Evolutionary conservation across 441 rosid genomes (phyloP), one percentile per base, ranked within the genome.

Genomic region (Pelargonium exstipulatum): DNA sequence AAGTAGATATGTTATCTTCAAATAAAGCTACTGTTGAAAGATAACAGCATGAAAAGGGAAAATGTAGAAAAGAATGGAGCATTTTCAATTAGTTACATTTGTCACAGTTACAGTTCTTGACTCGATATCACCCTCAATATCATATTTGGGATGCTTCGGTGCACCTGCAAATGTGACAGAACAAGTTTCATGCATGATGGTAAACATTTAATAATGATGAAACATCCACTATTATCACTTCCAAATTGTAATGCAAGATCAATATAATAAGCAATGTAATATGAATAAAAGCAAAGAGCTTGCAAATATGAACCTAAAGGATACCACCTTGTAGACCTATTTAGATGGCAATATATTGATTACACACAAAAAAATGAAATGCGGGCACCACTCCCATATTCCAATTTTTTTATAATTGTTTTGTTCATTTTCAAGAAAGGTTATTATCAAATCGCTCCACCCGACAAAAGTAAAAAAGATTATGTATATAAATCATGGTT

Each of bases 101-200:
- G 77, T 65, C 68, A 79, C 74, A 70, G 55, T 65, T 51, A 76
- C 69, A 64, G 69, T 74, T 64, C 76, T 74, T 62, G 80, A 74
- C 73, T 74, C 67, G n/a, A 68, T 1, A 48, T 57, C 76, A 22
- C 62, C 79, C 68, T 72, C 62, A 6, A 18, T 14, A 16, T 53
- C 60, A 53, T 53, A 17, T 53, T 53, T 53, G 45, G 67, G 72
- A 55, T 67, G 7, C 71, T 74, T 78, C 42, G 35, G 37, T 22
- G 63, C 65, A 17, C 78, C 81, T 73, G 80, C 64, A 40, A 62
- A 71, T 70, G 73, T 58, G 13, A 20, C 10, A 24, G 37, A 43
- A 24, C 17, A 45, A n/a, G 46, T 69, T 26, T 62, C 26, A 24
- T 16, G 5, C 60, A 62, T n/a, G 51, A 69, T n/a, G 12, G 13